These are phyloP conservation scores for Triangularia verruculosa DNA, from an alignment of 2,329 filamentous ascomycete genomes.

Conservation along the genomic window DNA sequence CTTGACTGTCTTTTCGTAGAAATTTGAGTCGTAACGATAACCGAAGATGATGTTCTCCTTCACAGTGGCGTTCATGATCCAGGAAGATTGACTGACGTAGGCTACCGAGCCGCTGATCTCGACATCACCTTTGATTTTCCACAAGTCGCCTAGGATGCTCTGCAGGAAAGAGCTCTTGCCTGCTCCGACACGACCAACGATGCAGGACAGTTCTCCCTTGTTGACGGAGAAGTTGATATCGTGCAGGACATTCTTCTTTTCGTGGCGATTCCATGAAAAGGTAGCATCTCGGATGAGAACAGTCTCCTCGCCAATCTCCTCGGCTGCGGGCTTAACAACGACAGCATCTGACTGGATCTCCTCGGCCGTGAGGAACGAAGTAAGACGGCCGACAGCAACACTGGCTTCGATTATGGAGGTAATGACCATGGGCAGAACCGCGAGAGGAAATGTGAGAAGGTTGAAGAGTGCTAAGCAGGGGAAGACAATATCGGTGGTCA, in stretches of 20 bases:
- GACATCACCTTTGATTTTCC: slow-evolving; percentile 82
- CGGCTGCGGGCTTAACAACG: slow-evolving; percentile 62
- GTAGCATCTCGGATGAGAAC: slow-evolving; percentile 79
- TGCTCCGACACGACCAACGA: slow-evolving; percentile 90
- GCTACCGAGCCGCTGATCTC: slow-evolving; percentile 78
- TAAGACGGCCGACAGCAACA: slow-evolving; percentile 86
- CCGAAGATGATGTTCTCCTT: slow-evolving; percentile 97
- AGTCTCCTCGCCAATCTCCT: slow-evolving; percentile 79
- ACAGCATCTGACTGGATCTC: slow-evolving; percentile 88
- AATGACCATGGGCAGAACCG: slow-evolving; percentile 96
- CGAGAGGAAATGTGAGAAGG: slow-evolving; percentile 88
- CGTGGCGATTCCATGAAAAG: slow-evolving; percentile 92
- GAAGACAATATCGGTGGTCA: slow-evolving; percentile 95
- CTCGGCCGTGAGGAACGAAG: slow-evolving; percentile 79
- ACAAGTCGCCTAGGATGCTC: slow-evolving; percentile 84
- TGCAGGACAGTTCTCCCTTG: slow-evolving; percentile 89
- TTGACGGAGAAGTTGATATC: slow-evolving; percentile 85
- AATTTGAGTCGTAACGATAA: slow-evolving; percentile 86
- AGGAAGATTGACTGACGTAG: slow-evolving; percentile 88
- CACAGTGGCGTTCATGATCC: slow-evolving; percentile 98
- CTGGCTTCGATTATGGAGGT: slow-evolving; percentile 92
- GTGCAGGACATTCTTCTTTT: slow-evolving; percentile 66
- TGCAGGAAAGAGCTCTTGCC: slow-evolving; percentile 94
- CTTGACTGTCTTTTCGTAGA: slow-evolving; percentile 89
- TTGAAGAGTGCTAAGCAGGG: slow-evolving; percentile 92